Evolutionary conservation across 83 land plant genomes (phyloP), one percentile per base, ranked within the genome.

Genomic region (Isoetes engelmannii): DNA sequence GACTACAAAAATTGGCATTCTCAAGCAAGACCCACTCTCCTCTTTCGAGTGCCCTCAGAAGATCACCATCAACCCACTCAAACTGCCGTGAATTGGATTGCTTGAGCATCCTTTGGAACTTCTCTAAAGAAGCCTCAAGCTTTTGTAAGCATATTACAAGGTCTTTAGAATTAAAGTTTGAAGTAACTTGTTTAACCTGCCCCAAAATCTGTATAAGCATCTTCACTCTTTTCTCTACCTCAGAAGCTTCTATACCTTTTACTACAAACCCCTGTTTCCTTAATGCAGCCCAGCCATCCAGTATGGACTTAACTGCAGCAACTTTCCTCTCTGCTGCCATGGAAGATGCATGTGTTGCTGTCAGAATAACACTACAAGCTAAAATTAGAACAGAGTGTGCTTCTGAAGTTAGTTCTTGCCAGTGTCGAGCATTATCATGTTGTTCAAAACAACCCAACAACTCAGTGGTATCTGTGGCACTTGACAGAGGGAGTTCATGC

Each of bases 391-490:
- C 85, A 12, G 76, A 28, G 57, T 84, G 80, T 75, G 85, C 75
- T 61, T 80, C 63, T 48, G 68, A 55, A 47, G 84, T 70, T 28
- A 74, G 75, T 55, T 61, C 72, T 13, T 80, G 85, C 75, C 75
- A 87, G 57, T 64, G 68, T 28, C 89, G 93, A 19, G 83, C 76
- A 42, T 80, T 77, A 81, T 85, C 85, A 75, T 85, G 82, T 68
- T 95, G 99, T 81, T 95, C 99, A 84, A 95, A 95, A 69, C 95
- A 92, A 44, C 99, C 99, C 69, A 95, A 89, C 61, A 95, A 50
- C 64, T 95, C 99, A 56, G 97, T 85, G 59, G 96, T 89, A 69
- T 95, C 99, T 58, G 99, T 86, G 9, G 85, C 85, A 58, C 85
- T 75, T 6, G 99, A 95, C 47, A 95, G 81, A 72, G 82, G 75